Percentiles rank a stretch among this genome's conserved stretches.
These are phyloP conservation scores for Wickerhamiella alocasiicola DNA, from an alignment of 805 yeast genomes.

Conservation along the genomic window DNA sequence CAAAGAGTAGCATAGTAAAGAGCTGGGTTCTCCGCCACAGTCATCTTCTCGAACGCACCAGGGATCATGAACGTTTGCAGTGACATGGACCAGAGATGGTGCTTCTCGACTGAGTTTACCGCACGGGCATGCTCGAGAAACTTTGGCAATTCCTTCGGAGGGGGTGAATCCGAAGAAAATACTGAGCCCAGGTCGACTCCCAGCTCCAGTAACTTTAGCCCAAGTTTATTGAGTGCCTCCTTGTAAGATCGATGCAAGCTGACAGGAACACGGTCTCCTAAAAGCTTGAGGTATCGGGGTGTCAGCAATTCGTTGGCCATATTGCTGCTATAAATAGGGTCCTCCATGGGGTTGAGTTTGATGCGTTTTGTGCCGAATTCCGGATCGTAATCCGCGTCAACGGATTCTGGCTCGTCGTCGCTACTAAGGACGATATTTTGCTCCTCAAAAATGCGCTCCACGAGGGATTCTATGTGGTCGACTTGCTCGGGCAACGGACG, in stretches of 20 bases:
- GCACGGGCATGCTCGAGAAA: background rate
- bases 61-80: background rate
- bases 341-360: constrained; percentile 5
- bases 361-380: constrained; percentile 5
- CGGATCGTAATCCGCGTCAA: background rate
- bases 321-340: background rate
- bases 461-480: constrained; percentile 5
- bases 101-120: background rate
- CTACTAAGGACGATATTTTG: background rate
- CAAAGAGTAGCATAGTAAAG: background rate
- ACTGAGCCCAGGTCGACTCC: background rate
- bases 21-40: background rate
- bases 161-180: background rate
- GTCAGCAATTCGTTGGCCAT: background rate
- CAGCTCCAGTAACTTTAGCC: background rate
- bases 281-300: background rate
- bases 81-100: background rate
- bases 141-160: background rate
- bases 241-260: background rate
- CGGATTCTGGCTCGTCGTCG: constrained; percentile 2
- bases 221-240: background rate
- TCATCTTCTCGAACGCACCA: background rate
- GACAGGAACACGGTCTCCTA: background rate
- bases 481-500: constrained; percentile 4
- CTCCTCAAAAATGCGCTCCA: constrained; percentile 3